Percentiles rank a stretch among this genome's conserved stretches.
These are phyloP conservation scores for Mangifera indica DNA, from an alignment of 345 rosid species.

Conservation along the genomic window DNA sequence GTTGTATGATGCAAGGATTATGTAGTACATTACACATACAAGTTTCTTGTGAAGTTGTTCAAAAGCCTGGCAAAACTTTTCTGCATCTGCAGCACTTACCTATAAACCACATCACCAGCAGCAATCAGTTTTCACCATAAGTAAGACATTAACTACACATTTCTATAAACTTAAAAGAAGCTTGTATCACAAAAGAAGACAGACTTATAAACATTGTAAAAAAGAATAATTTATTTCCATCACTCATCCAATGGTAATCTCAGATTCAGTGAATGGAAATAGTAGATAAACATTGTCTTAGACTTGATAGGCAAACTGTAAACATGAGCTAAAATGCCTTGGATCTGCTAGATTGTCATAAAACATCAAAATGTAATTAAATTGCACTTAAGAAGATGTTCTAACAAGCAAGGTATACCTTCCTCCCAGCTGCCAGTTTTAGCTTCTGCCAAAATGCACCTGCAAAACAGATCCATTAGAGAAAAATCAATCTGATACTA, in stretches of 20 bases:
- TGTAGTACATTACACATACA: constrained; percentile 33
- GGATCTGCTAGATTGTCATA: neutral
- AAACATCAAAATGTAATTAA: neutral
- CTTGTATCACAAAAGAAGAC: neutral
- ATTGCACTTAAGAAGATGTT: neutral
- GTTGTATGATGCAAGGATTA: neutral
- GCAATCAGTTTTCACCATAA: neutral
- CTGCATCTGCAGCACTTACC: constrained; percentile 72
- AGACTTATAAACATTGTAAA: neutral
- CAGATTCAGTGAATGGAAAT: neutral
- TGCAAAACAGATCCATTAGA: constrained; percentile 28
- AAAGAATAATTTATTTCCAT: neutral
- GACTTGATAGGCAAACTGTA: neutral
- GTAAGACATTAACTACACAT: neutral
- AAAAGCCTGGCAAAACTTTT: constrained; percentile 73
- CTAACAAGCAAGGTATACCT: constrained; percentile 43
- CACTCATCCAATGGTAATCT: neutral
- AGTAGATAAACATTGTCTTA: neutral
- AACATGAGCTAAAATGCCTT: too few relatives aligned
- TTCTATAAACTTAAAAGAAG: neutral
- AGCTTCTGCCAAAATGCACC: constrained; percentile 88
- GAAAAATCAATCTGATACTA: neutral
- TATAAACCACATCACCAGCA: constrained; percentile 21
- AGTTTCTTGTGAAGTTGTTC: constrained; percentile 75
- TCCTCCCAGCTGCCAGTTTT: constrained; percentile 51